A percentile compares a stretch with the other conserved stretches of the same genome.
Conservation (phyloP, 2,329 filamentous ascomycete genomes). For the Alternaria sp. region DNA sequence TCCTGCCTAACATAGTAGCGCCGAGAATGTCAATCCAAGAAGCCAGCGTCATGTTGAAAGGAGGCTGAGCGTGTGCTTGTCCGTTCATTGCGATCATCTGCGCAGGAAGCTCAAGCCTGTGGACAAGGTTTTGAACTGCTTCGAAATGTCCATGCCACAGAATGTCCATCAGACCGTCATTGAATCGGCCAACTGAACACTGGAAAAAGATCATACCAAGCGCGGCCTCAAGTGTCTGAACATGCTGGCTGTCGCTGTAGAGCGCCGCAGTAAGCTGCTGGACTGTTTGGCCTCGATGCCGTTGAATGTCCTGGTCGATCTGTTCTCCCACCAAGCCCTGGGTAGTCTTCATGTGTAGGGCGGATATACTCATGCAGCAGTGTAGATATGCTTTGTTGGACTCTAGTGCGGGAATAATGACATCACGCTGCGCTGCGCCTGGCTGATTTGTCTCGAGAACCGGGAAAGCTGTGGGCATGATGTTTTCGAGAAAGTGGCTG, state of each 20-base stretch:
- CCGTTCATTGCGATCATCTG: conserved; percentile 67
- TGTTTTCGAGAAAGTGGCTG: conserved; percentile 88
- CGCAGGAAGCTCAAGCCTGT: conserved; percentile 80
- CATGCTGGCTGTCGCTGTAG: conserved; percentile 79
- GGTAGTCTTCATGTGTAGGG: conserved; percentile 87
- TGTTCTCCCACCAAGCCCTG: conserved; percentile 72
- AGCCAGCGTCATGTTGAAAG: conserved; percentile 94
- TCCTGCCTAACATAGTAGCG: conserved; percentile 85
- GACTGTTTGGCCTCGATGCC: conserved; percentile 88
- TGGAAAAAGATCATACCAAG: conserved; percentile 97
- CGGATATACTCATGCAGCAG: conserved; percentile 92
- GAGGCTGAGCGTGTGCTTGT: conserved; percentile 69
- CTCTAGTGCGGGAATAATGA: conserved; percentile 87
- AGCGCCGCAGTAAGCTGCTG: conserved; percentile 84
- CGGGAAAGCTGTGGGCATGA: conserved; percentile 89
- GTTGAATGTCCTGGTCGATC: conserved; percentile 89
- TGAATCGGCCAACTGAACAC: conserved; percentile 84
- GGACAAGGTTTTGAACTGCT: conserved; percentile 83
- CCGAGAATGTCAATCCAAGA: conserved; percentile 98
- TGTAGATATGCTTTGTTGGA: conserved; percentile 93
- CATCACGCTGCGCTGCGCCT: conserved; percentile 78
- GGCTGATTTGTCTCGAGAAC: conserved; percentile 90
- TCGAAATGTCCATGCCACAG: conserved; percentile 98
- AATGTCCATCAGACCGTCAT: conserved; percentile 87
- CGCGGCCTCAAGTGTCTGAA: conserved; percentile 89